A percentile compares a stretch with the other conserved stretches of the same genome.
phyloP scores from a whole-genome alignment of 768 basidiomycete genomes.

The Russula compacta region DNA sequence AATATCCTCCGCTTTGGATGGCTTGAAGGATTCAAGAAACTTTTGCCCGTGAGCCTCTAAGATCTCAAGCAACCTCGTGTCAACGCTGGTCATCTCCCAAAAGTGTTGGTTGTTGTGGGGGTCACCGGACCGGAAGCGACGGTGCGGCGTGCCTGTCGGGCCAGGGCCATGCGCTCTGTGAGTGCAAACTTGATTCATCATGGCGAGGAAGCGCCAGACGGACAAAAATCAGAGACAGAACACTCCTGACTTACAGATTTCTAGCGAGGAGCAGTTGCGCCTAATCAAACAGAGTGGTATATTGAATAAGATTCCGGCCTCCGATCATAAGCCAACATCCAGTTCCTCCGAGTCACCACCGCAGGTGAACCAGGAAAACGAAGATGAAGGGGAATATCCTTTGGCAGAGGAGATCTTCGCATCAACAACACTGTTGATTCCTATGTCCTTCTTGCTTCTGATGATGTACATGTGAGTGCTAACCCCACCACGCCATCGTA shows the following conservation, averaged over 20 bases:
- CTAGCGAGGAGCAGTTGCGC: slow-evolving; percentile 18
- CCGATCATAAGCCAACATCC: not conserved
- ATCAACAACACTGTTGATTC: slow-evolving; percentile 55
- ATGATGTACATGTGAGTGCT: slow-evolving; percentile 76
- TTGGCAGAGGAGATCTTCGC: slow-evolving; percentile 65
- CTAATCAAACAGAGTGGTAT: slow-evolving; percentile 25
- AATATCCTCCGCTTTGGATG: slow-evolving; percentile 22
- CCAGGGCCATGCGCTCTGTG: no score
- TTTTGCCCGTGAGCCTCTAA: slow-evolving; percentile 39
- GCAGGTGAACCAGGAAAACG: not conserved
- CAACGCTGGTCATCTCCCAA: slow-evolving; percentile 16
- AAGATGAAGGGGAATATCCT: slow-evolving; percentile 33
- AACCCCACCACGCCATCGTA: not conserved
- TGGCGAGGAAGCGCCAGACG: slow-evolving; percentile 6
- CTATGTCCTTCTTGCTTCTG: slow-evolving; percentile 63
- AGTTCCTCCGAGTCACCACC: not conserved
- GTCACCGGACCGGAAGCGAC: not conserved
- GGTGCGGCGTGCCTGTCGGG: not conserved
- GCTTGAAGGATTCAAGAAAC: slow-evolving; percentile 36
- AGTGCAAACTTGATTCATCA: not conserved
- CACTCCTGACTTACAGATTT: slow-evolving; percentile 1
- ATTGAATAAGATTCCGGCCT: slow-evolving; percentile 31
- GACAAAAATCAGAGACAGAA: not conserved
- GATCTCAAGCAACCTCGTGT: slow-evolving; percentile 30
- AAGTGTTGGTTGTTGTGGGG: not conserved